phyloP scores from a whole-genome alignment of 2,329 filamentous ascomycete species.

The Fusarium incarnatum region DNA sequence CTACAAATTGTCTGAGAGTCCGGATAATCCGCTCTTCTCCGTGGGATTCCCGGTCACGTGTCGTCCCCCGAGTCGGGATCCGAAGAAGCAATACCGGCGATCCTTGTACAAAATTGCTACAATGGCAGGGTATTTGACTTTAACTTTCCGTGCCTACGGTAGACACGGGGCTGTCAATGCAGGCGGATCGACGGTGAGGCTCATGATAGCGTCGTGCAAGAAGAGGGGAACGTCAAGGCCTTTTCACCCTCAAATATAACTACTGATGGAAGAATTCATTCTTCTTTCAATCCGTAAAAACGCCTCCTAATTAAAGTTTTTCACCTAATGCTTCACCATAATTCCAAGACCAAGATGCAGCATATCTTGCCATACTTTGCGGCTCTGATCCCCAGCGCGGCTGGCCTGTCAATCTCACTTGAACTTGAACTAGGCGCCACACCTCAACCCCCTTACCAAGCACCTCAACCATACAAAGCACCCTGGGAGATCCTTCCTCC shows the following conservation, averaged over 20 bases:
- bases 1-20: background rate
- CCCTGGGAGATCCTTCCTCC: conserved; percentile 5
- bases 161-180: background rate
- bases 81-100: background rate
- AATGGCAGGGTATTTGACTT: background rate
- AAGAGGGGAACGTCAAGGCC: background rate
- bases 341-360: background rate
- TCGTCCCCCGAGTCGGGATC: fast-evolving
- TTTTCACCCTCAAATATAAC: background rate
- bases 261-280: background rate
- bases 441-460: background rate
- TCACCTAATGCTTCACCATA: background rate
- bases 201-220: background rate
- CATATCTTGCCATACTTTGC: background rate
- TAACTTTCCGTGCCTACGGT: background rate
- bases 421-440: background rate
- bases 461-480: background rate
- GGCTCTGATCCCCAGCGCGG: background rate
- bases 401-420: background rate
- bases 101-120: background rate
- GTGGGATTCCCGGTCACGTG: background rate
- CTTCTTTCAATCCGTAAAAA: background rate
- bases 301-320: background rate
- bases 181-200: background rate
- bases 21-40: background rate